Conservation (phyloP, 352 stramenopile species). For the Globisporangium paddicum region DNA sequence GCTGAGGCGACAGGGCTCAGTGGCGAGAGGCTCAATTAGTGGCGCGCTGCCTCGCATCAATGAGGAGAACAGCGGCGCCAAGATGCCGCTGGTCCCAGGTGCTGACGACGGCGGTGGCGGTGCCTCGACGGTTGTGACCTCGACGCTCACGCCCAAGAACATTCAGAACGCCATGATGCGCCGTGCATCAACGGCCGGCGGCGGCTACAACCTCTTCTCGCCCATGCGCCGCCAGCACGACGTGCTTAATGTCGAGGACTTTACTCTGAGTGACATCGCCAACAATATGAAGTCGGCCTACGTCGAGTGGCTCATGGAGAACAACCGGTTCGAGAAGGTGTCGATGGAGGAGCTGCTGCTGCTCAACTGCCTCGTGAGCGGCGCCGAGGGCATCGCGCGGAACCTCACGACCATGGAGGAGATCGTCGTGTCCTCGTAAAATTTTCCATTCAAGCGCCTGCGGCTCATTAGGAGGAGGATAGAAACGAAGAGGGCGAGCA, state of each 20-base stretch:
- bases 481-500: background rate
- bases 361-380: constrained; percentile 80
- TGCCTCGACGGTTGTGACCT: constrained; percentile 1
- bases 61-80: constrained; percentile 22
- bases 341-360: constrained; percentile 80
- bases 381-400: constrained; percentile 66
- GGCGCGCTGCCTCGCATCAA: constrained; percentile 31
- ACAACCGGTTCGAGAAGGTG: constrained; percentile 63
- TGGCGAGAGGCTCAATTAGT: constrained; percentile 12
- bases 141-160: constrained; percentile 28
- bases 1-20: constrained; percentile 15
- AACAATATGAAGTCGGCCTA: constrained; percentile 69
- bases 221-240: constrained; percentile 76
- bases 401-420: constrained; percentile 74
- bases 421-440: constrained; percentile 62
- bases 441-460: background rate
- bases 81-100: no score
- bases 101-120: no score
- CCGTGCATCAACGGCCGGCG: constrained; percentile 21
- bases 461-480: background rate
- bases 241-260: constrained; percentile 78
- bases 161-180: constrained; percentile 17
- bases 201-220: constrained; percentile 24
- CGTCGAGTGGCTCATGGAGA: constrained; percentile 78
- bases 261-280: constrained; percentile 65